Evolutionary conservation across 1,139 yeast genomes (phyloP).

Genomic region (Suhomyces anneliseae): DNA sequence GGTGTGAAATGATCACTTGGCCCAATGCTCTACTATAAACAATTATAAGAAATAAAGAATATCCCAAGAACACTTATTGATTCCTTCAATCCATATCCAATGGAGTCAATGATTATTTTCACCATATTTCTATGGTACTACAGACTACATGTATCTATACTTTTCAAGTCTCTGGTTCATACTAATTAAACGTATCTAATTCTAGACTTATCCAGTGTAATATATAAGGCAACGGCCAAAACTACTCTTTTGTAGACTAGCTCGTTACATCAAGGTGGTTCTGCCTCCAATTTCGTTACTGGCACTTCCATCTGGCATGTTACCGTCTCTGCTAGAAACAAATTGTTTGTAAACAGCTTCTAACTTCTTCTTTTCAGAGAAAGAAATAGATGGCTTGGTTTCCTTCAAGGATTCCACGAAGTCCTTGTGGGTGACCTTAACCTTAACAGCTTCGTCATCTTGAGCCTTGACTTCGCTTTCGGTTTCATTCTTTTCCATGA

Average conservation of each 20-base stretch:
- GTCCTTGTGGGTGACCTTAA: conserved; percentile 52
- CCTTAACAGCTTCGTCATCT: conserved; percentile 20
- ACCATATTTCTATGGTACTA: too few species aligned
- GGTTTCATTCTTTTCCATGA: conserved; percentile 20
- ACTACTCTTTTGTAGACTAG: background rate
- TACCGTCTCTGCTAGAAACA: conserved; percentile 78
- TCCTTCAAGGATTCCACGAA: conserved; percentile 65
- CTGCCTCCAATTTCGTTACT: conserved; percentile 86
- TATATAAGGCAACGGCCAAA: too few species aligned
- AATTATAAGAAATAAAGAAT: too few species aligned
- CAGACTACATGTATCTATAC: too few species aligned
- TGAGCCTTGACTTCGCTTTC: conserved; percentile 12
- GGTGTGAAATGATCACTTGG: too few species aligned
- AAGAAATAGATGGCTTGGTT: conserved; percentile 85
- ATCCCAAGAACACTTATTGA: too few species aligned
- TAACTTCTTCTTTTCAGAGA: conserved; percentile 65
- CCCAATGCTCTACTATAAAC: too few species aligned
- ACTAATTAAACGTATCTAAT: too few species aligned
- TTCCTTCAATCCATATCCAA: too few species aligned
- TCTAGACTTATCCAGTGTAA: too few species aligned
- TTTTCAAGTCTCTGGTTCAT: too few species aligned
- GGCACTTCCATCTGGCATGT: conserved; percentile 84
- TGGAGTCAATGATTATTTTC: too few species aligned
- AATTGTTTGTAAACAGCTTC: conserved; percentile 68
- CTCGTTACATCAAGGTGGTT: conserved; percentile 60